These are phyloP conservation scores for Xerocomellus chrysenteron DNA, from an alignment of 768 basidiomycete species.

Conservation along the genomic window DNA sequence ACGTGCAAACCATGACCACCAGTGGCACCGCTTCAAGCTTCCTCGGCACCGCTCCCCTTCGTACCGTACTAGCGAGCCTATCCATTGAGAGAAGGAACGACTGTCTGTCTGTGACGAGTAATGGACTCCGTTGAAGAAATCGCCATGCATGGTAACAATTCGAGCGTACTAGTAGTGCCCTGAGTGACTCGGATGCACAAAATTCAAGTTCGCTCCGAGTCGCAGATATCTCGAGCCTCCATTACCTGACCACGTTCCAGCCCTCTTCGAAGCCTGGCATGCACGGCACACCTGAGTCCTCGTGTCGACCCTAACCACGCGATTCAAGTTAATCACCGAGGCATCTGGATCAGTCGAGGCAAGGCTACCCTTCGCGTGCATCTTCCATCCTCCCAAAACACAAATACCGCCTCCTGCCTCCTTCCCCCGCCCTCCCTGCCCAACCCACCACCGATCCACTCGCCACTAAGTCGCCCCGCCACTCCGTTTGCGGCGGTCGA, in stretches of 20 bases:
- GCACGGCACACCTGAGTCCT: slow-evolving; percentile 8
- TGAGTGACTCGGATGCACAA: not conserved
- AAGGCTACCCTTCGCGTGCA: not conserved
- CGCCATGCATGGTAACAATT: not conserved
- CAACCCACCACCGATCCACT: not conserved
- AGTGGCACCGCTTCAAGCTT: no score
- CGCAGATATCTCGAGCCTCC: not conserved
- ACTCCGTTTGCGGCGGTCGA: not conserved
- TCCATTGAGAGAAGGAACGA: no score
- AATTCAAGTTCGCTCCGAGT: not conserved
- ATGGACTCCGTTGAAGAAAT: not conserved
- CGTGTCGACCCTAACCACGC: slow-evolving; percentile 15
- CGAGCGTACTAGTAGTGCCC: not conserved
- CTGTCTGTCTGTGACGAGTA: not conserved
- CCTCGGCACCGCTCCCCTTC: not conserved
- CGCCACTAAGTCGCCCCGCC: not conserved
- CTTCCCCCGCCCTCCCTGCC: not conserved
- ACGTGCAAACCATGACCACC: slow-evolving; percentile 5
- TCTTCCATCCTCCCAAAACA: slow-evolving; percentile 4
- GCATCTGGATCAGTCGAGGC: slow-evolving; percentile 16
- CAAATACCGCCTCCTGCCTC: slow-evolving; percentile 12
- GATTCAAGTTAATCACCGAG: slow-evolving; percentile 22
- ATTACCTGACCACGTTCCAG: slow-evolving; percentile 13
- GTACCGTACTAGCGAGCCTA: not conserved
- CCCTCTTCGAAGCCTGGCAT: slow-evolving; percentile 1